Evolutionary conservation across 2,329 filamentous ascomycete species (phyloP).

Genomic region (Pseudocercospora crystallina): DNA sequence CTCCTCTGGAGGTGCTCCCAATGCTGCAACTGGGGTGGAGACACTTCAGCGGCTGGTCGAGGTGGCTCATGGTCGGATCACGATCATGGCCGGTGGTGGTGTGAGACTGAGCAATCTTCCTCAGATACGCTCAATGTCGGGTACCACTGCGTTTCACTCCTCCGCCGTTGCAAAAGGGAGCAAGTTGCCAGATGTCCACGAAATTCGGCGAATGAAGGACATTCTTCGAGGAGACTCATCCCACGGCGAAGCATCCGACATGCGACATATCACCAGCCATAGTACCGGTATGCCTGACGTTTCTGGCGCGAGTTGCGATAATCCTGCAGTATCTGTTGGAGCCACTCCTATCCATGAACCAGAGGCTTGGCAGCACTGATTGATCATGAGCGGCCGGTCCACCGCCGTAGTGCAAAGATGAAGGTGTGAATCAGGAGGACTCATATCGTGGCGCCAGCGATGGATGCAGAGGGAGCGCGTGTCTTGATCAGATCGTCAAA

Average conservation of each 20-base stretch:
- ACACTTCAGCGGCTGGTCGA: slow-evolving; percentile 35
- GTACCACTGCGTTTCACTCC: slow-evolving; percentile 25
- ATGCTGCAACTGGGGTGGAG: slow-evolving; percentile 38
- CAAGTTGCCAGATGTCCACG: slow-evolving; percentile 6
- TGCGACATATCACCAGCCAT: no score
- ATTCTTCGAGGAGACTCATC: background rate
- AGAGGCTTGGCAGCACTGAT: background rate
- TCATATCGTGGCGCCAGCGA: no score
- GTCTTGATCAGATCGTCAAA: no score
- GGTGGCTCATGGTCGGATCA: slow-evolving; percentile 35
- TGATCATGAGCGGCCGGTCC: no score
- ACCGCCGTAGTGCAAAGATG: no score
- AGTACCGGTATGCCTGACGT: no score
- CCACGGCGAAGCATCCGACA: no score
- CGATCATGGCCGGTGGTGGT: slow-evolving; percentile 53
- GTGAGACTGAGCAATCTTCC: slow-evolving; percentile 48
- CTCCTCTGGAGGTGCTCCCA: slow-evolving; percentile 47
- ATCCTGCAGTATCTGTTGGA: background rate
- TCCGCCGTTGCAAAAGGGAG: slow-evolving; percentile 18
- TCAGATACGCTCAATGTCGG: slow-evolving; percentile 26
- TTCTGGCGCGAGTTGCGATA: background rate
- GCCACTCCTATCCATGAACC: background rate
- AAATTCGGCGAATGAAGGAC: slow-evolving; percentile 19
- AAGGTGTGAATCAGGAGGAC: no score
- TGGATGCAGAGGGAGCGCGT: no score